A percentile compares a stretch with the other conserved stretches of the same genome.
Evolutionary conservation across 2,329 filamentous ascomycete species (phyloP).

Genomic region (Alternaria panax): DNA sequence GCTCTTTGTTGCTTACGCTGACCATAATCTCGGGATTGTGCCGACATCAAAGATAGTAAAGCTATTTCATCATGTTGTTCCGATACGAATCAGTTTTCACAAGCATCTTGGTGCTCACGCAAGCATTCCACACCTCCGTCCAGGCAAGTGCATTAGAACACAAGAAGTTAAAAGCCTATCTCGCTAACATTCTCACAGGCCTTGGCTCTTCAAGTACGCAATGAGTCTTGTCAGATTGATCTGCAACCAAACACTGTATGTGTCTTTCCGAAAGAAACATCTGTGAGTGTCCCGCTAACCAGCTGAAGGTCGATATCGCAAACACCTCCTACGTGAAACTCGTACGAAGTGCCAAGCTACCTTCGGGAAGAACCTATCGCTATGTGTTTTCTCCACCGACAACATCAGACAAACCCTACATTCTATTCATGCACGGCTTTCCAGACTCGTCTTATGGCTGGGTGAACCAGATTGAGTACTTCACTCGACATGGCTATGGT

Average conservation of each 20-base stretch:
- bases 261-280: neutral
- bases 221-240: neutral
- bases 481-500: neutral
- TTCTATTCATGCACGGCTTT: neutral
- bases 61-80: neutral
- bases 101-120: neutral
- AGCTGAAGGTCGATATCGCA: neutral
- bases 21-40: too few species aligned
- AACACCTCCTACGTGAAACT: neutral
- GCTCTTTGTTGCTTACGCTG: too few species aligned
- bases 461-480: neutral
- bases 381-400: neutral
- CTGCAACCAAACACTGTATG: neutral
- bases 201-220: neutral
- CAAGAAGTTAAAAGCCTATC: neutral
- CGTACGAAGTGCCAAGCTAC: neutral
- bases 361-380: neutral
- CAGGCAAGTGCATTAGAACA: neutral
- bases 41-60: too few species aligned
- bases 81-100: neutral
- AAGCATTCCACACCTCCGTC: neutral
- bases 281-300: neutral
- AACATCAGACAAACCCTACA: neutral
- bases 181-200: neutral
- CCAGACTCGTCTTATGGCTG: neutral